Base-by-base conservation (phyloP, 352 stramenopile genomes). In the Thalassiosira exigua region DNA sequence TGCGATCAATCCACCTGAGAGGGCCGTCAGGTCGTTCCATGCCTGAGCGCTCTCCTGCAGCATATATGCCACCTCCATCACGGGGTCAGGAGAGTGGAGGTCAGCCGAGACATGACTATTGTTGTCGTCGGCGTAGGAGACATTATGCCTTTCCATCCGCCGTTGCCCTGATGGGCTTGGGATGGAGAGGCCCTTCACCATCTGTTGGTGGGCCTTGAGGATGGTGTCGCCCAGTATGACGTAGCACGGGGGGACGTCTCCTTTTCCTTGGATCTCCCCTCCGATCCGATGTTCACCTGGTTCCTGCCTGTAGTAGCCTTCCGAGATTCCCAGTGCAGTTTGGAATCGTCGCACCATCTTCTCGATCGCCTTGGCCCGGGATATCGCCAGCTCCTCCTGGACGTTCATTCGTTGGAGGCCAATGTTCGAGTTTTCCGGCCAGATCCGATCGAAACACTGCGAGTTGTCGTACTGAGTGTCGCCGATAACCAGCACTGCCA, bases 261-360 rank as follows among this genome's bases (percentile, higher is more conserved):
- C 59, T 68, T 54, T 68, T 3, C 59, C 59, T 27, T 68, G 59
- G 3, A 56, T 21, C 36, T 56, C 39, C 4, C 59, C 59, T 7
- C 21, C 33, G 14, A 57, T 57, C 2, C 1, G 4, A 4, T 2
- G 21, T 29, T 56, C 59, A 1, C 39, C 41, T 4, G 39, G 14
- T 4, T 5, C 9, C 17, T 56, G n/a, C 24, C 5, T 3, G 22
- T 68, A 68, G 27, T n/a, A 4, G 2, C 1, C 4, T 39, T 68
- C 30, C 2, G 52, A 60, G 17, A 32, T 33, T 26, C 52, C 52
- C 5, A 60, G 52, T 12, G 3, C 52, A 7, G 52, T 60, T 60
- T 33, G 29, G 52, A 60, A 24, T 14, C 36, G 24, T 27, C 52
- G 17, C 17, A 14, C 36, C 4, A 60, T 3, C 17, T 12, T 12